Evolutionary conservation across 441 rosid species (phyloP).

Genomic region (Syzygium syzygioides): DNA sequence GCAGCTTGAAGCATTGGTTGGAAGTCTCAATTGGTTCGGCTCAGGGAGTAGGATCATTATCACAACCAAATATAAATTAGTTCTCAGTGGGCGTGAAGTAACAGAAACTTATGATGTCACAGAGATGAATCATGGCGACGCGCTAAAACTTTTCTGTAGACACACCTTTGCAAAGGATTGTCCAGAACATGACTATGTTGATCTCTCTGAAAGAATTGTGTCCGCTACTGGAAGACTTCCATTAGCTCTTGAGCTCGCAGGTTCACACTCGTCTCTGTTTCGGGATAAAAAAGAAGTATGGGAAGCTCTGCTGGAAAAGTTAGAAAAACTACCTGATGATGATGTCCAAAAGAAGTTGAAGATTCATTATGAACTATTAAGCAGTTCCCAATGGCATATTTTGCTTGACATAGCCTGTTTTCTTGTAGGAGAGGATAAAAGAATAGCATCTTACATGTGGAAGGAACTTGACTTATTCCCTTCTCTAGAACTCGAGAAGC

Average conservation of each 20-base stretch:
- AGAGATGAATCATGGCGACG: background rate
- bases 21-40: background rate
- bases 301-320: background rate
- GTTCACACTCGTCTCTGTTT: background rate
- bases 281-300: accelerated
- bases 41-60: background rate
- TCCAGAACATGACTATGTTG: background rate
- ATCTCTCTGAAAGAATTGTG: background rate
- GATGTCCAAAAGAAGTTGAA: background rate
- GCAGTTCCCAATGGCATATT: background rate
- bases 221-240: background rate
- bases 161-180: background rate
- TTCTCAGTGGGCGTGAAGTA: accelerated
- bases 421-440: background rate
- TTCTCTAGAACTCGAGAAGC: background rate
- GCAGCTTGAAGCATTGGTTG: background rate
- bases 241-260: background rate
- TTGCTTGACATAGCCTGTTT: background rate
- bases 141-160: background rate
- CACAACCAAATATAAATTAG: background rate
- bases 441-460: background rate
- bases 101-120: background rate
- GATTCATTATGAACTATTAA: background rate
- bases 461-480: accelerated
- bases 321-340: background rate